A percentile compares a stretch with the other conserved stretches of the same genome.
These are phyloP conservation scores for Eutrema heterophyllum DNA, from an alignment of 345 rosid genomes.

Conservation along the genomic window DNA sequence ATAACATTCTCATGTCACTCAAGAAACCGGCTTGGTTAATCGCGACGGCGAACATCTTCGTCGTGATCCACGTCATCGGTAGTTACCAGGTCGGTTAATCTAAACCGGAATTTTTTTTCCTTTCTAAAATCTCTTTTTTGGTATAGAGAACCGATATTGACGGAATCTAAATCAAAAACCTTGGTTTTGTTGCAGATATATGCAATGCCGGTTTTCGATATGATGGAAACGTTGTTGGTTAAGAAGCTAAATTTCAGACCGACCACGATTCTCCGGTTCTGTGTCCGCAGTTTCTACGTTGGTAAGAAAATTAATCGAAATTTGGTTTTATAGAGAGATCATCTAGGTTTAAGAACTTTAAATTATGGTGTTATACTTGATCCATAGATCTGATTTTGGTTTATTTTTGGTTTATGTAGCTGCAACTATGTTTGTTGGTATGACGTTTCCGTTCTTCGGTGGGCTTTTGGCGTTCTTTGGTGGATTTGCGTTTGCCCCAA, in stretches of 20 bases:
- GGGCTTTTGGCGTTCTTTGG: conserved; percentile 82
- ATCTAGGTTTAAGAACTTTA: background rate
- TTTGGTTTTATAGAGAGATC: background rate
- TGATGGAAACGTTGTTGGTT: conserved; percentile 65
- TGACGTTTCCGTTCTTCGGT: conserved; percentile 77
- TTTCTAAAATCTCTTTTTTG: background rate
- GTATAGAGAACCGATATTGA: background rate
- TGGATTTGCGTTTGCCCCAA: conserved; percentile 85
- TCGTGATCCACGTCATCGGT: conserved; percentile 74
- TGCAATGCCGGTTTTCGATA: conserved; percentile 82
- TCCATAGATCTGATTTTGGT: background rate
- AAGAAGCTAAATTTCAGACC: conserved; percentile 56
- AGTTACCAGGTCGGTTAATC: conserved; percentile 60
- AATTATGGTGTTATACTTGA: background rate
- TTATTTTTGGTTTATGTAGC: conserved; percentile 31
- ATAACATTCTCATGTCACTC: conserved; percentile 63
- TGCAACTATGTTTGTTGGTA: conserved; percentile 60
- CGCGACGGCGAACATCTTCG: conserved; percentile 55
- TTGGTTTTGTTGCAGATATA: conserved; percentile 39
- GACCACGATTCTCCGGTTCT: conserved; percentile 39
- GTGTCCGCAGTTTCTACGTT: conserved; percentile 47
- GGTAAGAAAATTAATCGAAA: conserved; percentile 35
- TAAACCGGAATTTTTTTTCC: background rate
- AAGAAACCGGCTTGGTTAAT: conserved; percentile 73
- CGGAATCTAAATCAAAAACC: background rate